Evolutionary conservation across 179 eudicot species (phyloP).

Genomic region (Spergularia azorica): DNA sequence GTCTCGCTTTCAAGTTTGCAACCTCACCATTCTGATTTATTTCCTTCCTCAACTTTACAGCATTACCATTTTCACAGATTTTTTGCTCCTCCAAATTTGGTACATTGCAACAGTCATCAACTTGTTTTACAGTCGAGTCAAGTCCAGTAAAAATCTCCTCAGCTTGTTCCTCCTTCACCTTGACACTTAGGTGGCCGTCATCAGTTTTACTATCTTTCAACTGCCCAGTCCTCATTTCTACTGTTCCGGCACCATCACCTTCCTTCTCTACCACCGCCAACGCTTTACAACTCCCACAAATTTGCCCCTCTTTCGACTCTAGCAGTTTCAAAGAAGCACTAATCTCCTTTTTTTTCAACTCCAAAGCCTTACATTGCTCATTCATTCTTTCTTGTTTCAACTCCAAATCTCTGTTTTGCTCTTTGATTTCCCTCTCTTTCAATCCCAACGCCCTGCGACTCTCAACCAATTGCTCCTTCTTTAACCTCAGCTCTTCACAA

Average conservation of each 20-base stretch:
- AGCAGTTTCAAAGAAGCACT: background rate
- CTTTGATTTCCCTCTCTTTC: constrained; percentile 6
- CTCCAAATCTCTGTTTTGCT: constrained; percentile 19
- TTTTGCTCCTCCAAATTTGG: background rate
- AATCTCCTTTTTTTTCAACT: constrained; percentile 4
- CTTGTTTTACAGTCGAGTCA: background rate
- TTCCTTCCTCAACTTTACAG: background rate
- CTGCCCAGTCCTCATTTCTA: background rate
- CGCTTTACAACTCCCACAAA: background rate
- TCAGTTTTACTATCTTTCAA: background rate
- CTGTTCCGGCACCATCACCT: background rate
- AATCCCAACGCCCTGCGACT: background rate
- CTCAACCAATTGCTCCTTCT: constrained; percentile 11
- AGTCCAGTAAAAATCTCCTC: background rate
- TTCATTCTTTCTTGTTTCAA: background rate
- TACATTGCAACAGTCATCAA: background rate
- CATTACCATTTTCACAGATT: background rate
- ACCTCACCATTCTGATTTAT: background rate
- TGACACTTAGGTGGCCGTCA: background rate
- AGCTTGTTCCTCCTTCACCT: background rate
- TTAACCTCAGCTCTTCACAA: background rate
- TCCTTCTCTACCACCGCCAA: background rate
- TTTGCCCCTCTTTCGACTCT: constrained; percentile 12
- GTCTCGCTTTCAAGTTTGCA: background rate
- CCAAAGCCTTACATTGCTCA: constrained; percentile 2